Evolutionary conservation across 352 stramenopile species (phyloP).

Genomic region (Hyaloperonospora arabidopsidis): DNA sequence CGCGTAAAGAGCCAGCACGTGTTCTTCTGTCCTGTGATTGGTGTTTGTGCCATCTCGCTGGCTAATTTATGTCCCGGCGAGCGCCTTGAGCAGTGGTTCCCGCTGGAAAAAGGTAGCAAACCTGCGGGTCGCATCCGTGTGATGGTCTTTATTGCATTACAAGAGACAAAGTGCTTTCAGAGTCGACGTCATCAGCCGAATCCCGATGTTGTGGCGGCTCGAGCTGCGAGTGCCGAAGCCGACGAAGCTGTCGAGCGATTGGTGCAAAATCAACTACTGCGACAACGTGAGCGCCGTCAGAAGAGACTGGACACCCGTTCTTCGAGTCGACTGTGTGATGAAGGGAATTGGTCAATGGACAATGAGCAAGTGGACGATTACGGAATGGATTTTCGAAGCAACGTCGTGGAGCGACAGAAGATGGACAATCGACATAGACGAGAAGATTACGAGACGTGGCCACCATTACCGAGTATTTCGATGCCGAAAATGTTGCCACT

Average conservation of each 20-base stretch:
- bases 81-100: conserved; percentile 48
- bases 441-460: conserved; percentile 21
- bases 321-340: conserved; percentile 16
- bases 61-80: conserved; percentile 35
- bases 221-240: conserved; percentile 46
- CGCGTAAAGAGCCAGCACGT: conserved; percentile 63
- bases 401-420: neutral
- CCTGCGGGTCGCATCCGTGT: conserved; percentile 39
- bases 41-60: conserved; percentile 45
- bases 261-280: conserved; percentile 32
- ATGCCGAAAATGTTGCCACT: conserved; percentile 24
- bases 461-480: conserved; percentile 14
- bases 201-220: conserved; percentile 36
- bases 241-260: conserved; percentile 58
- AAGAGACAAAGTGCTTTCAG: conserved; percentile 6
- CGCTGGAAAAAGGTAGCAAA: conserved; percentile 43
- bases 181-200: conserved; percentile 23
- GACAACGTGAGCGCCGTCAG: conserved; percentile 28
- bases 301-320: conserved; percentile 9
- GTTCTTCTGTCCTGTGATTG: conserved; percentile 46
- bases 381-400: conserved; percentile 1
- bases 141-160: conserved; percentile 26
- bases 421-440: conserved; percentile 10
- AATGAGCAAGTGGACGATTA: conserved; percentile 15
- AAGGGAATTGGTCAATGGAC: conserved; percentile 13